Evolutionary conservation across 2,329 filamentous ascomycete genomes (phyloP).

Genomic region (Dendrostoma leiphaemia): DNA sequence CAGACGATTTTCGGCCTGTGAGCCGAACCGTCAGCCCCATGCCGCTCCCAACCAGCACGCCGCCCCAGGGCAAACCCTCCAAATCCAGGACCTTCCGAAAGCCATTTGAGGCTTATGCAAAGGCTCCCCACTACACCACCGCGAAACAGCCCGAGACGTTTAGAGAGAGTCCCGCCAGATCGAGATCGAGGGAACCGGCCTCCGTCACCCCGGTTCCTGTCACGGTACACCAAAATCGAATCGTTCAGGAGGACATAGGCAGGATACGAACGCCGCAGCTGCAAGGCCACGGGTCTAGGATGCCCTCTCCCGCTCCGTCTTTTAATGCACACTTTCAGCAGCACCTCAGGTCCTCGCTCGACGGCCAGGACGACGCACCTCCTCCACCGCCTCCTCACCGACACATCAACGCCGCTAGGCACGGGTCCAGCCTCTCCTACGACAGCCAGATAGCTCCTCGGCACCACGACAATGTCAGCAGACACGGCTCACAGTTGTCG

Average conservation of each 20-base stretch:
- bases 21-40: conserved; percentile 60
- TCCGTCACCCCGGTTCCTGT: background rate
- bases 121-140: conserved; percentile 64
- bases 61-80: conserved; percentile 52
- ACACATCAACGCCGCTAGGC: conserved; percentile 43
- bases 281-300: conserved; percentile 33
- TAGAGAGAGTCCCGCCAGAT: conserved; percentile 39
- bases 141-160: conserved; percentile 60
- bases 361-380: conserved; percentile 60
- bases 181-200: conserved; percentile 24
- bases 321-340: conserved; percentile 28
- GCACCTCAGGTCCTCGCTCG: conserved; percentile 23
- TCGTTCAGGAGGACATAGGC: conserved; percentile 24
- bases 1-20: conserved; percentile 79
- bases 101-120: conserved; percentile 65
- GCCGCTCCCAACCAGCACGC: conserved; percentile 48
- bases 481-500: conserved; percentile 16
- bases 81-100: conserved; percentile 65
- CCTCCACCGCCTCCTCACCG: conserved; percentile 83
- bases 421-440: conserved; percentile 21
- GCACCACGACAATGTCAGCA: conserved; percentile 11
- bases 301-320: conserved; percentile 36
- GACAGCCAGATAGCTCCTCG: conserved; percentile 17
- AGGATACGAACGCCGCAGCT: conserved; percentile 28
- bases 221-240: conserved; percentile 7